phyloP scores from a whole-genome alignment of 2,329 filamentous ascomycete species.

The Talaromyces sp. region DNA sequence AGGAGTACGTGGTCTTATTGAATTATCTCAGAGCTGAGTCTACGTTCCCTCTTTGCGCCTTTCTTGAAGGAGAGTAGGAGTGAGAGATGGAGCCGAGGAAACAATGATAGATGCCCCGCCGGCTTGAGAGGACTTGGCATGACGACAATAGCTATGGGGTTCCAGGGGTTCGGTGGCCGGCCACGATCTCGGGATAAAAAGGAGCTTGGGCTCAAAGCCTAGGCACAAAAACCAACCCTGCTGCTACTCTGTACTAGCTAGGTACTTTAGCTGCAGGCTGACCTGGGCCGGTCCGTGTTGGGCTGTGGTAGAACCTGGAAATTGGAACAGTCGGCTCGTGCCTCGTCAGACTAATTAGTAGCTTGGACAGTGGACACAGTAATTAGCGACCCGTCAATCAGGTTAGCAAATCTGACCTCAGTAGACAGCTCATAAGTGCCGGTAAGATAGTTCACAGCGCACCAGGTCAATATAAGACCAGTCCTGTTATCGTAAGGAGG shows the following conservation, averaged over 20 bases:
- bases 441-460: background rate
- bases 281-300: background rate
- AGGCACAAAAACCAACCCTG: background rate
- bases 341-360: background rate
- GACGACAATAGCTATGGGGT: background rate
- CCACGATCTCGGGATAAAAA: conserved; percentile 12
- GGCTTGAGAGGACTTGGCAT: background rate
- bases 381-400: background rate
- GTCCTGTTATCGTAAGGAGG: background rate
- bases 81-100: background rate
- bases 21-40: background rate
- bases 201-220: conserved; percentile 1
- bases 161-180: background rate
- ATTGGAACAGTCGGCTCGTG: background rate
- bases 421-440: background rate
- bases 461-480: background rate
- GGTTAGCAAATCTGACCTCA: background rate
- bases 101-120: background rate
- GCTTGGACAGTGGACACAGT: background rate
- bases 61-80: too few species aligned
- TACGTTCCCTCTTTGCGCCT: background rate
- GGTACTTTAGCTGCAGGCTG: background rate
- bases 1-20: background rate
- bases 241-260: background rate
- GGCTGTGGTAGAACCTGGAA: background rate